phyloP scores from a whole-genome alignment of 2,329 filamentous ascomycete genomes.

The Stachybotrys elegans region DNA sequence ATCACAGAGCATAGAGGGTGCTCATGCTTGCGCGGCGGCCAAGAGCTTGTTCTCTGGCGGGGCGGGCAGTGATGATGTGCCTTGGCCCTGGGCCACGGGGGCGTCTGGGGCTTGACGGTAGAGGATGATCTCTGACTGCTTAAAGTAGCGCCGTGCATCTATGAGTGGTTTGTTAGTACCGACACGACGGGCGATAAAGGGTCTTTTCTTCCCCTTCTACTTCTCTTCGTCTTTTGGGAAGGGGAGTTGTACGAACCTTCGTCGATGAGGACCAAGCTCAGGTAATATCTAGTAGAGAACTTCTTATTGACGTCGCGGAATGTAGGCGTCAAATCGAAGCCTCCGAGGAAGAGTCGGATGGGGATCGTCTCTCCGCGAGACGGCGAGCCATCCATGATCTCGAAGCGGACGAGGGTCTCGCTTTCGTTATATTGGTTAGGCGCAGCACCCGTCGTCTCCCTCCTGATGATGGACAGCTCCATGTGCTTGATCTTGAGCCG shows the following conservation, averaged over 20 bases:
- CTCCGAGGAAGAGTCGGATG: slow-evolving; percentile 92
- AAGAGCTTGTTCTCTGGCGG: slow-evolving; percentile 43
- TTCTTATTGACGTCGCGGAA: slow-evolving; percentile 99
- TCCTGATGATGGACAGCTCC: slow-evolving; percentile 95
- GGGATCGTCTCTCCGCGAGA: slow-evolving; percentile 93
- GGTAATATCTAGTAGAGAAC: slow-evolving; percentile 96
- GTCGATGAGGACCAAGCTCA: slow-evolving; percentile 92
- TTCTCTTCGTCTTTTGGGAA: background rate
- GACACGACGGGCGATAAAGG: background rate
- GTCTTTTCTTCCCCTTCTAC: background rate
- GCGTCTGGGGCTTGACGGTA: slow-evolving; percentile 73
- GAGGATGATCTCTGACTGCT: slow-evolving; percentile 97
- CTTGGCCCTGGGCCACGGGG: slow-evolving; percentile 24
- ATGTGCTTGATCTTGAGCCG: slow-evolving; percentile 99
- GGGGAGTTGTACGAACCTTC: slow-evolving; percentile 63
- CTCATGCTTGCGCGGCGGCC: slow-evolving; percentile 25
- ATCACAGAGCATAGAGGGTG: too few species aligned
- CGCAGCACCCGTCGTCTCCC: slow-evolving; percentile 92
- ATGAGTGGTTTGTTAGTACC: slow-evolving; percentile 8
- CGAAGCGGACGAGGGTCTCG: slow-evolving; percentile 94
- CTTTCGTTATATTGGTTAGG: slow-evolving; percentile 99
- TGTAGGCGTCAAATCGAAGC: slow-evolving; percentile 94
- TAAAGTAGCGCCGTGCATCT: slow-evolving; percentile 97
- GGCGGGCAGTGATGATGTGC: slow-evolving; percentile 33
- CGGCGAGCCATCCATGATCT: slow-evolving; percentile 99